Conservation (phyloP, 1,284 basidiomycete species). For the Mrakiaceae sp. region DNA sequence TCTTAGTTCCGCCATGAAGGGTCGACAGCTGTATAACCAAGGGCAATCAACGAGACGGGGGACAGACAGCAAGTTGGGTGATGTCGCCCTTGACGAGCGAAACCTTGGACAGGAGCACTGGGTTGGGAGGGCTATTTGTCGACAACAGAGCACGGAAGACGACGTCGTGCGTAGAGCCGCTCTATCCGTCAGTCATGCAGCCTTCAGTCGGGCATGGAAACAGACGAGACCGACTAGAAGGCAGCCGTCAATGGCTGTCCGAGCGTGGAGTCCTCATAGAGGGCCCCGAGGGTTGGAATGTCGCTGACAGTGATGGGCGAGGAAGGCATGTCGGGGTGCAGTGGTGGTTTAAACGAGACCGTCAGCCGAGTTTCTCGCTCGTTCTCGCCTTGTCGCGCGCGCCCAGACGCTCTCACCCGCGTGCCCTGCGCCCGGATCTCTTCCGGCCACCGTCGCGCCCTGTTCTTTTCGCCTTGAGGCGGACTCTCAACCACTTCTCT, state of each 20-base stretch:
- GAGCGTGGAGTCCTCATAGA: not conserved
- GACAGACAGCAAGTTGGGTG: conserved; percentile 7
- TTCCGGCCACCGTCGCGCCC: not conserved
- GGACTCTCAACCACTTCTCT: no score
- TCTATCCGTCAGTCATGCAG: no score
- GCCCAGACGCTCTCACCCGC: not conserved
- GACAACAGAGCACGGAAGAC: no score
- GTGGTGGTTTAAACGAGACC: no score
- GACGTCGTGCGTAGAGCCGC: no score
- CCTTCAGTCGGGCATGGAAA: no score
- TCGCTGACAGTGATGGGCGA: not conserved
- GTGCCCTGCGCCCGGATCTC: not conserved
- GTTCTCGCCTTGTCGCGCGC: not conserved
- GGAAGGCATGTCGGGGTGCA: not conserved
- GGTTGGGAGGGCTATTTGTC: no score
- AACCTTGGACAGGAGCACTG: not conserved
- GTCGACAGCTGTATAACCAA: not conserved
- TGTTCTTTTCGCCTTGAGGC: not conserved
- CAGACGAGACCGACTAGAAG: not conserved
- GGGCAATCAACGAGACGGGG: not conserved
- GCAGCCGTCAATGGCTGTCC: not conserved
- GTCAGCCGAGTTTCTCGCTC: not conserved
- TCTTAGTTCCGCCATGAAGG: no score
- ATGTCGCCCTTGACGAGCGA: conserved; percentile 12
- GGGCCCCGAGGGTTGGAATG: not conserved